Evolutionary conservation across 495 filamentous ascomycete species (phyloP).

Genomic region (Lentithecium fluviatile): DNA sequence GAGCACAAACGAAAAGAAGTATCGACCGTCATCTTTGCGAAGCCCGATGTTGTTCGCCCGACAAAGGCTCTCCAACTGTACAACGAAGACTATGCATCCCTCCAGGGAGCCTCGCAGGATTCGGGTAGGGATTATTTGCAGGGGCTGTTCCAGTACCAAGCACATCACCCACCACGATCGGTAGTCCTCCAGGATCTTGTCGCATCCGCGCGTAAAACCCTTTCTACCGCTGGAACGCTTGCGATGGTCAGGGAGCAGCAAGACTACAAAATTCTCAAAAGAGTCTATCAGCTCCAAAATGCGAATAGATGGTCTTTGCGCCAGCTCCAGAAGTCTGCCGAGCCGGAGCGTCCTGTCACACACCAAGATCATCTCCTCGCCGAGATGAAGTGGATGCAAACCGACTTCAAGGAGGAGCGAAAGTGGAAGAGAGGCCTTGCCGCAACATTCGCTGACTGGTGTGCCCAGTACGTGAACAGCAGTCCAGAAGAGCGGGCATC

Average conservation of each 20-base stretch:
- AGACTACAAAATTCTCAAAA: conserved; percentile 75
- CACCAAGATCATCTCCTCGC: conserved; percentile 85
- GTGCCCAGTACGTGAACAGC: conserved; percentile 73
- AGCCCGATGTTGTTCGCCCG: conserved; percentile 44
- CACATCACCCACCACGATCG: conserved; percentile 57
- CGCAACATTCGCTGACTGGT: conserved; percentile 71
- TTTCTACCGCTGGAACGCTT: conserved; percentile 74
- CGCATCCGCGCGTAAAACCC: conserved; percentile 72
- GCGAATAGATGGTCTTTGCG: conserved; percentile 87
- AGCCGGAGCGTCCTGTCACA: conserved; percentile 69
- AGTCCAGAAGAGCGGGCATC: conserved; percentile 58
- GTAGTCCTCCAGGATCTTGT: conserved; percentile 67
- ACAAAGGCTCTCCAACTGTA: conserved; percentile 19
- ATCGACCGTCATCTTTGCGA: conserved; percentile 80
- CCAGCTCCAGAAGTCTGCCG: conserved; percentile 73
- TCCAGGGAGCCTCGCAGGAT: conserved; percentile 52
- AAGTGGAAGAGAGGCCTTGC: conserved; percentile 89
- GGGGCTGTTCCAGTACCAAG: conserved; percentile 72
- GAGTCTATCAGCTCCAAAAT: conserved; percentile 85
- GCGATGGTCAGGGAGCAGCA: conserved; percentile 77
- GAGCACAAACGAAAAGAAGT: conserved; percentile 65
- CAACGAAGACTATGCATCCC: conserved; percentile 48
- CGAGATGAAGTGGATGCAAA: conserved; percentile 96
- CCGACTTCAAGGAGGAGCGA: conserved; percentile 88
- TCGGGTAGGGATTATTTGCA: conserved; percentile 74